Evolutionary conservation across 192 early-diverging fungal species (phyloP).

Genomic region (Backusella macrospora): DNA sequence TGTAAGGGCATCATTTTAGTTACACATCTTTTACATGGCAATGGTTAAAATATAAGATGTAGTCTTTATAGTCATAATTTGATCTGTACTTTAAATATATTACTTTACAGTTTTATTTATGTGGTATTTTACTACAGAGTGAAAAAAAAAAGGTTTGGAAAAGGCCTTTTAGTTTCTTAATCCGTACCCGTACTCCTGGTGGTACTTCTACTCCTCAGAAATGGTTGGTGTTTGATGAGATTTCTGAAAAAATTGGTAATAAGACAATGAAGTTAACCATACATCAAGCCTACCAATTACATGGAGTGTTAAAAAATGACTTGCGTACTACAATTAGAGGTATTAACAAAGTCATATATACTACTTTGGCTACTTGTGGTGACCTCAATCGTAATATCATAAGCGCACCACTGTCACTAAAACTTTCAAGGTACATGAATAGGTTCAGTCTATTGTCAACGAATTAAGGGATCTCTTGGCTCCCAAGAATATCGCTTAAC

Average conservation of each 20-base stretch:
- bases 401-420: constrained; percentile 83
- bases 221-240: constrained; percentile 88
- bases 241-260: constrained; percentile 82
- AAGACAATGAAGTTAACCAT: constrained; percentile 92
- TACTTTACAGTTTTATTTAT: no score
- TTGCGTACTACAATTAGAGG: constrained; percentile 85
- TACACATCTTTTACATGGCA: no score
- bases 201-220: constrained; percentile 84
- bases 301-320: constrained; percentile 91
- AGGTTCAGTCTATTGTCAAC: constrained; percentile 70
- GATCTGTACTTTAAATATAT: no score
- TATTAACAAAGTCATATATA: constrained; percentile 87
- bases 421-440: constrained; percentile 73
- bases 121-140: no score
- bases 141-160: constrained; percentile 79
- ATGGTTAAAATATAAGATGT: no score
- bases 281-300: constrained; percentile 96
- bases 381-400: constrained; percentile 97
- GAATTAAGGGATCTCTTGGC: constrained; percentile 75
- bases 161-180: constrained; percentile 93
- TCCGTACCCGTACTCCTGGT: constrained; percentile 89
- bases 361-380: constrained; percentile 93
- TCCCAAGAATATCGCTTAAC: constrained; percentile 89
- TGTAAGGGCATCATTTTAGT: no score
- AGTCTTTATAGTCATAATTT: no score